Conservation (phyloP, 164 flowering plant species). For the Akebia trifoliata region DNA sequence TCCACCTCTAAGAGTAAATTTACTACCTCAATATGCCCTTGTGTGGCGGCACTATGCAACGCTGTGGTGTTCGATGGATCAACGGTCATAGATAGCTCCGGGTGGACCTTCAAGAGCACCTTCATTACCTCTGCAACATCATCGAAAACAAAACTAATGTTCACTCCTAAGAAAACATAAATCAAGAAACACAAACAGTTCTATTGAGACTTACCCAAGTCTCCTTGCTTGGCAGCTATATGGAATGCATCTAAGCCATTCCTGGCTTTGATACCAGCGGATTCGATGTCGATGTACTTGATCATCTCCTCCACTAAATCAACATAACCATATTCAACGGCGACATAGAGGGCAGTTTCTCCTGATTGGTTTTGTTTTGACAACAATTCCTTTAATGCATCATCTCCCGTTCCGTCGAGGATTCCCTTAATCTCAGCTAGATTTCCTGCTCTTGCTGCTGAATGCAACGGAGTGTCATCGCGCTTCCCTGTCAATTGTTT, state of each 20-base stretch:
- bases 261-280: conserved; percentile 77
- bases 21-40: conserved; percentile 74
- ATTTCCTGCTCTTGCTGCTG: conserved; percentile 71
- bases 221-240: conserved; percentile 94
- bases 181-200: background rate
- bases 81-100: conserved; percentile 80
- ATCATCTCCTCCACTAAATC: conserved; percentile 78
- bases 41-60: conserved; percentile 81
- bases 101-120: conserved; percentile 58
- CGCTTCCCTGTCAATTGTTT: conserved; percentile 79
- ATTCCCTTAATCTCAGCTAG: conserved; percentile 38
- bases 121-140: conserved; percentile 54
- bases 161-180: background rate
- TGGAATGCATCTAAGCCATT: conserved; percentile 95
- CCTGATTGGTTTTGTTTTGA: conserved; percentile 72
- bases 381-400: conserved; percentile 47
- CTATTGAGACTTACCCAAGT: conserved; percentile 46
- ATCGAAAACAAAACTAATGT: conserved; percentile 1
- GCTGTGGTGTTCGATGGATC: conserved; percentile 87
- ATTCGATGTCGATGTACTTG: conserved; percentile 50
- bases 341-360: conserved; percentile 83
- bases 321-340: conserved; percentile 80
- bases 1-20: conserved; percentile 62
- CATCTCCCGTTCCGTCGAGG: conserved; percentile 34
- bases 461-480: conserved; percentile 68